A percentile compares a stretch with the other conserved stretches of the same genome.
These are phyloP conservation scores for Lactifluus hygrophoroides DNA, from an alignment of 768 basidiomycete species.

Conservation along the genomic window DNA sequence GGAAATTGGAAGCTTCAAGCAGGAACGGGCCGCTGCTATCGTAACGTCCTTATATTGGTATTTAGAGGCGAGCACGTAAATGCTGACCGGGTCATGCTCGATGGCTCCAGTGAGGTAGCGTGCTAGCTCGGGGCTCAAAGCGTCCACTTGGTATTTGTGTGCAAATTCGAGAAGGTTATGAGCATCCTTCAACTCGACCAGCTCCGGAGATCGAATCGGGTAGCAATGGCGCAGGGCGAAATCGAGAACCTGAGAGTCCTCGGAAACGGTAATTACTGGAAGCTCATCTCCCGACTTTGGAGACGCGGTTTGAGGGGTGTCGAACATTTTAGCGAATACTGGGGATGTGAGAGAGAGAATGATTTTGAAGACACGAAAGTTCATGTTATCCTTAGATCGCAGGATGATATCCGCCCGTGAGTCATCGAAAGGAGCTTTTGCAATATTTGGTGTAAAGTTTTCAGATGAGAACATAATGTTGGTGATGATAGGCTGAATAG, in stretches of 20 bases:
- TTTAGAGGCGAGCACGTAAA: neutral
- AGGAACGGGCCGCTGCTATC: neutral
- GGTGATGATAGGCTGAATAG: too few species aligned
- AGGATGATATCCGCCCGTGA: conserved; percentile 2
- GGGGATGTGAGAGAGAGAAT: conserved; percentile 10
- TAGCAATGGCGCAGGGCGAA: conserved; percentile 12
- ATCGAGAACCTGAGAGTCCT: conserved; percentile 5
- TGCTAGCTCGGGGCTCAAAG: neutral
- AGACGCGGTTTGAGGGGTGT: neutral
- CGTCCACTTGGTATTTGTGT: conserved; percentile 13
- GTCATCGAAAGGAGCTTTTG: conserved; percentile 7
- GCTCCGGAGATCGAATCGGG: neutral
- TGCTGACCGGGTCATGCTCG: conserved; percentile 4
- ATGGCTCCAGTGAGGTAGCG: neutral
- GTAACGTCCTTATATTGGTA: neutral
- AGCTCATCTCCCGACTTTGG: neutral
- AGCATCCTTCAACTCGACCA: neutral
- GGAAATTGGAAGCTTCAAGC: neutral
- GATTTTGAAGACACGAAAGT: conserved; percentile 10
- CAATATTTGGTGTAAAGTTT: too few species aligned
- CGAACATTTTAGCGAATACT: conserved; percentile 8
- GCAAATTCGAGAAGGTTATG: conserved; percentile 5
- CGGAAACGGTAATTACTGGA: neutral
- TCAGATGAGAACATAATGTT: too few species aligned
- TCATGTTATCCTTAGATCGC: conserved; percentile 2